These are phyloP conservation scores for Coelastrella sp. DNA, from an alignment of 139 green algal genomes.

Conservation along the genomic window DNA sequence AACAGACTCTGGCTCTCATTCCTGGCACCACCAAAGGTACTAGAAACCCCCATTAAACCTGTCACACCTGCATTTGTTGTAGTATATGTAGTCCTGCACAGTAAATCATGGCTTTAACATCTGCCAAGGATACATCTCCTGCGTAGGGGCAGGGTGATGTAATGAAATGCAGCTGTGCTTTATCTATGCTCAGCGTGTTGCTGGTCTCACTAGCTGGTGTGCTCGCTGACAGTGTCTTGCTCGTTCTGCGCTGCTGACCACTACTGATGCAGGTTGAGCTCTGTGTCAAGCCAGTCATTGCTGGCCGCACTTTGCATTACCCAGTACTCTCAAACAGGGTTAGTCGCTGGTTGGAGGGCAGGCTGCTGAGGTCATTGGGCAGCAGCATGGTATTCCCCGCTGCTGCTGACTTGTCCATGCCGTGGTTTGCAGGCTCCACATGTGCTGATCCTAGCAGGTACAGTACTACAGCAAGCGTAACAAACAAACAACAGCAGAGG, in stretches of 20 bases:
- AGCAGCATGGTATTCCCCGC: conserved; percentile 24
- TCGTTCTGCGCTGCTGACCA: too few species aligned
- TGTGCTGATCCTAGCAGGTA: neutral
- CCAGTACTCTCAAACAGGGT: neutral
- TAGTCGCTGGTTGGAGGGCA: neutral
- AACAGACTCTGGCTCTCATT: conserved; percentile 50
- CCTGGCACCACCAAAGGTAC: conserved; percentile 37
- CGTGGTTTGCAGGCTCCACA: neutral
- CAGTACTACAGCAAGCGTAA: neutral
- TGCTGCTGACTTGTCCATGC: conserved; percentile 7
- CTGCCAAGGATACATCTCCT: too few species aligned
- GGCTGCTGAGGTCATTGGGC: neutral
- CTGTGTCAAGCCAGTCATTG: neutral
- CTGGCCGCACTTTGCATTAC: neutral
- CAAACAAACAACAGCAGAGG: neutral
- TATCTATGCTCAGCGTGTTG: neutral
- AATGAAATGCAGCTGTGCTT: neutral
- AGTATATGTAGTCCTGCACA: too few species aligned
- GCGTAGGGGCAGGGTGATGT: too few species aligned
- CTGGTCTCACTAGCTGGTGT: too few species aligned
- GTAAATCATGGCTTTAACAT: too few species aligned
- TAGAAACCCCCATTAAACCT: too few species aligned
- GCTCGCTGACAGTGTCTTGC: too few species aligned
- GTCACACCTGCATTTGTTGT: too few species aligned
- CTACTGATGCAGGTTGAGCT: neutral